phyloP scores from a whole-genome alignment of 2,329 filamentous ascomycete genomes.

The Apiospora pterosperma region DNA sequence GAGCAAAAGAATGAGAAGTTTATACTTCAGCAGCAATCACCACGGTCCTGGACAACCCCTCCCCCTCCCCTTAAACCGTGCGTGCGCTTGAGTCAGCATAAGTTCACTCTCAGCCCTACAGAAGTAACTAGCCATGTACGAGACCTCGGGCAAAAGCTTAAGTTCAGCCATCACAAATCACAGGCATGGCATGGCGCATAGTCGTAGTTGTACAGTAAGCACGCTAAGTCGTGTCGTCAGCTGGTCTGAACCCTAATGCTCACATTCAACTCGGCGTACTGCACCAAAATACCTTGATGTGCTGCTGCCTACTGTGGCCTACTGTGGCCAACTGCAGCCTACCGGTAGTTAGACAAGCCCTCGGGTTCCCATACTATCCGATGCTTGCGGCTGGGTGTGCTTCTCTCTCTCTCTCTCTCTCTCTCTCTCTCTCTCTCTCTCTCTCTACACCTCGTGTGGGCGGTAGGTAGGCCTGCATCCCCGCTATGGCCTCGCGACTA shows the following conservation, averaged over 20 bases:
- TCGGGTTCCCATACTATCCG: not conserved
- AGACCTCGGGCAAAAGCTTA: not conserved
- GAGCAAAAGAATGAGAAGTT: not conserved
- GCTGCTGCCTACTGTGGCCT: too few species aligned
- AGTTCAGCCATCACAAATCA: not conserved
- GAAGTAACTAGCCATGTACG: not conserved
- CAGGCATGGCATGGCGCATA: not conserved
- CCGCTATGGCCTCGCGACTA: not conserved
- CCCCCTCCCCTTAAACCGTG: not conserved
- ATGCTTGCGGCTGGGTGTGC: not conserved
- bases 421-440: too few species aligned
- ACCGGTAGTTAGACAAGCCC: not conserved
- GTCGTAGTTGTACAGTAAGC: not conserved
- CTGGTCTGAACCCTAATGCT: not conserved
- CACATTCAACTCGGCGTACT: not conserved
- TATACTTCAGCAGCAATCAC: not conserved
- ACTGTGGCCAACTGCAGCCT: not conserved
- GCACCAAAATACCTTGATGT: too few species aligned
- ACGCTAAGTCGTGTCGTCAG: not conserved
- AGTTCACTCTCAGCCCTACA: not conserved
- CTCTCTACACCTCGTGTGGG: not conserved
- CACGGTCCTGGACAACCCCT: not conserved
- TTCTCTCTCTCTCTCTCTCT: too few species aligned
- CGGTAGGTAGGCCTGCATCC: not conserved
- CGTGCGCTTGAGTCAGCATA: not conserved